Evolutionary conservation across 805 yeast species (phyloP).

Genomic region (Ogataea allantospora): DNA sequence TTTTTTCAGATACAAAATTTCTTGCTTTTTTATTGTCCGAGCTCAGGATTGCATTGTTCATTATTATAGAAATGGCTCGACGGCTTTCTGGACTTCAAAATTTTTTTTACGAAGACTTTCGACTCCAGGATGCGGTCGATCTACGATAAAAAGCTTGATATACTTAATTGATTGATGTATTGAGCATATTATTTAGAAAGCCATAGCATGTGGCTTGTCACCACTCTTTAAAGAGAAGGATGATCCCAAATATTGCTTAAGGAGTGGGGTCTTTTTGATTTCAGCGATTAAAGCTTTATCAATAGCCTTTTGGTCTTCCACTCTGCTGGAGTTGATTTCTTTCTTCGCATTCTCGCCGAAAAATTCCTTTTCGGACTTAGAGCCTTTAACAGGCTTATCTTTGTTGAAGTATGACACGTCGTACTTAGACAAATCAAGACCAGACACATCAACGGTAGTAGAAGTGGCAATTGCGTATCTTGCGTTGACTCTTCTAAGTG

Average conservation of each 20-base stretch:
- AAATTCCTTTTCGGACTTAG: slow-evolving; percentile 90
- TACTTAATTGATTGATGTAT: slow-evolving; percentile 2
- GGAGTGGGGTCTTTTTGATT: slow-evolving; percentile 95
- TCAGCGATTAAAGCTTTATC: slow-evolving; percentile 90
- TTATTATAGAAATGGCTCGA: background rate
- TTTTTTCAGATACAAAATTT: slow-evolving; percentile 5
- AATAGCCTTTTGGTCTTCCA: slow-evolving; percentile 93
- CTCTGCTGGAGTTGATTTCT: slow-evolving; percentile 88
- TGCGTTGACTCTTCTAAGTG: slow-evolving; percentile 98
- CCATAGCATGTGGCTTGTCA: slow-evolving; percentile 97
- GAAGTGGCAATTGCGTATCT: slow-evolving; percentile 99
- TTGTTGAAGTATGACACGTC: slow-evolving; percentile 94
- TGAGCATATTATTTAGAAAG: slow-evolving; percentile 61
- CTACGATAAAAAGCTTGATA: background rate
- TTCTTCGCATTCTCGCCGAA: slow-evolving; percentile 80
- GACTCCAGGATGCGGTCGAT: slow-evolving; percentile 1
- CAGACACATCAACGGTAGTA: slow-evolving; percentile 77
- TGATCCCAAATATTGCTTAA: slow-evolving; percentile 93
- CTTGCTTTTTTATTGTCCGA: background rate
- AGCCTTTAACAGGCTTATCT: slow-evolving; percentile 80
- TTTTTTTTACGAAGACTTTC: background rate
- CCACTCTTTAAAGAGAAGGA: slow-evolving; percentile 97
- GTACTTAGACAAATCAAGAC: slow-evolving; percentile 87
- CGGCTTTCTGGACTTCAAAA: slow-evolving; percentile 1
- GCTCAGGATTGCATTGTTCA: background rate